A percentile compares a stretch with the other conserved stretches of the same genome.
These are phyloP conservation scores for Scolecobasidium constrictum DNA, from an alignment of 2,329 filamentous ascomycete genomes.

Conservation along the genomic window DNA sequence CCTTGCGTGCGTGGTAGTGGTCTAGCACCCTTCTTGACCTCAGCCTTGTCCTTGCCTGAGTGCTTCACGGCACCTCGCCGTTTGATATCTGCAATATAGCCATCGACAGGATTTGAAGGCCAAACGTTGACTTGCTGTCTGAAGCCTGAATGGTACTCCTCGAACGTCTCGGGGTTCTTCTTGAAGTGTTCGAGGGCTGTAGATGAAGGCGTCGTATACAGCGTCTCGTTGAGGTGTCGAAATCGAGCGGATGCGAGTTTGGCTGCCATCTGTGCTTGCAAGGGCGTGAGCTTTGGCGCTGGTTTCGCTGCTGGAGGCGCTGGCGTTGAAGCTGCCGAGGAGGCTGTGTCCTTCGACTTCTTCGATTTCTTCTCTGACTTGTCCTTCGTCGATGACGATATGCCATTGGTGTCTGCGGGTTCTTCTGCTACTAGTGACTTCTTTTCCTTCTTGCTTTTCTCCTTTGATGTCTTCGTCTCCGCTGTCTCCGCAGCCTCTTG, in stretches of 20 bases:
- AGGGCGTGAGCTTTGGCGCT: slow-evolving; percentile 63
- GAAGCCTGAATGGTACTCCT: slow-evolving; percentile 94
- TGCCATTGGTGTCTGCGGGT: slow-evolving; percentile 12
- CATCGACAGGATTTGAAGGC: slow-evolving; percentile 93
- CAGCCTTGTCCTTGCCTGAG: slow-evolving; percentile 20
- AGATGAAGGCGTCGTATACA: slow-evolving; percentile 83
- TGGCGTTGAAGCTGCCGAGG: slow-evolving; percentile 30
- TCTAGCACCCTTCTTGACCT: slow-evolving; percentile 27
- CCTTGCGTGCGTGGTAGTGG: slow-evolving; percentile 62
- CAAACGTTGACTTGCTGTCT: slow-evolving; percentile 89
- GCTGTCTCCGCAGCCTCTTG: slow-evolving; percentile 15
- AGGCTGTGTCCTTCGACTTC: slow-evolving; percentile 10
- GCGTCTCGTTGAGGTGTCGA: slow-evolving; percentile 90
- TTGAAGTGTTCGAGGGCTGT: slow-evolving; percentile 77
- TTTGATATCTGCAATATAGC: slow-evolving; percentile 64
- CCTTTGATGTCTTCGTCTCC: slow-evolving; percentile 19
- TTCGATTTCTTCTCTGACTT: slow-evolving; percentile 20
- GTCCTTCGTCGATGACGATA: slow-evolving; percentile 15
- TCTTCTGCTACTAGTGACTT: slow-evolving; percentile 14
- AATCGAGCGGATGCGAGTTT: slow-evolving; percentile 94
- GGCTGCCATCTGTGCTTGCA: slow-evolving; percentile 87
- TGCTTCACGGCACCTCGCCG: slow-evolving; percentile 47
- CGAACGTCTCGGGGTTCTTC: slow-evolving; percentile 82
- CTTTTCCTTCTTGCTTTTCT: slow-evolving; percentile 16
- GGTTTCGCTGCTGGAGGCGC: slow-evolving; percentile 18